Evolutionary conservation across 305 asterid species (phyloP).

Genomic region (Euphrasia arctica): DNA sequence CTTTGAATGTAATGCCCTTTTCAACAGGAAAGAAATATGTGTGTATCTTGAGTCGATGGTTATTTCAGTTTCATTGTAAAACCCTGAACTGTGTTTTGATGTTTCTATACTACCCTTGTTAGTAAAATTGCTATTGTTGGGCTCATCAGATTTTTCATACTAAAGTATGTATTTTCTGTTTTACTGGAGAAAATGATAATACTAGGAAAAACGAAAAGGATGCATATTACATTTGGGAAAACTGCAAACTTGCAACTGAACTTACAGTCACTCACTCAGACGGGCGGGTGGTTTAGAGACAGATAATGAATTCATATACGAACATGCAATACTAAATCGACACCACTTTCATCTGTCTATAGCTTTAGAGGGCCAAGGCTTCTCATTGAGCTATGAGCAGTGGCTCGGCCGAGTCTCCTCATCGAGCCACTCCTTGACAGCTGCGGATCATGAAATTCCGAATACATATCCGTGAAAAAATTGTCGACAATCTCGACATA

Average conservation of each 20-base stretch:
- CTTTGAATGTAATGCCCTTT: background rate
- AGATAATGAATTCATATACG: background rate
- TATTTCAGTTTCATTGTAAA: no score
- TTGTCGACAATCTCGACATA: constrained; percentile 57
- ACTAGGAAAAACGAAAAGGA: no score
- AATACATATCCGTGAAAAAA: constrained; percentile 68
- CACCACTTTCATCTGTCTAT: constrained; percentile 16
- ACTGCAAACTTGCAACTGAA: no score
- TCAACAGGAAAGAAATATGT: no score
- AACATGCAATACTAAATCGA: background rate
- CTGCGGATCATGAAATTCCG: constrained; percentile 43
- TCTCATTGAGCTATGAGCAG: constrained; percentile 45
- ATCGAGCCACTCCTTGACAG: constrained; percentile 47
- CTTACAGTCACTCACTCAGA: background rate
- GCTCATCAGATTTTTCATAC: no score
- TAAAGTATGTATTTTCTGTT: no score
- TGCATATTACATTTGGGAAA: no score
- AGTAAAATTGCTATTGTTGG: no score
- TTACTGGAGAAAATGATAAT: no score
- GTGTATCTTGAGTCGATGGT: no score
- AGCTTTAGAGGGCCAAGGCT: constrained; percentile 50
- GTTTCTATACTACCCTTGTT: no score
- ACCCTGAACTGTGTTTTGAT: no score
- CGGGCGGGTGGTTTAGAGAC: background rate
- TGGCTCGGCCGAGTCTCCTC: constrained; percentile 40